Percentiles rank a stretch among this genome's conserved stretches.
These are phyloP conservation scores for Coemansia sp. DNA, from an alignment of 192 early-diverging fungal species.

Conservation along the genomic window DNA sequence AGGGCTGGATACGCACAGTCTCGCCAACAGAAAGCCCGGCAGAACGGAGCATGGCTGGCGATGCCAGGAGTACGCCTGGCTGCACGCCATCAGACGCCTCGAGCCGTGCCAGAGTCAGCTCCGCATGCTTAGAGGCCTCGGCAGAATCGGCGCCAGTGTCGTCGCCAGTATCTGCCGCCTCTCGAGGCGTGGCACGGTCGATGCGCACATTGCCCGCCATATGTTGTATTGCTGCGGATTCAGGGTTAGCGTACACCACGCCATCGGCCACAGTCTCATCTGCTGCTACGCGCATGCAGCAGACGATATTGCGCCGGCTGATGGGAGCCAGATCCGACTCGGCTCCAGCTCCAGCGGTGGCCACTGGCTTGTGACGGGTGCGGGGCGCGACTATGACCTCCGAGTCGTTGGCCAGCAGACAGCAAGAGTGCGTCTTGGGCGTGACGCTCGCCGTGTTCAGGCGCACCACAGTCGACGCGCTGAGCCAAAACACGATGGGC, in stretches of 20 bases:
- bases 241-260: slow-evolving; percentile 34
- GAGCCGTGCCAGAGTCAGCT: slow-evolving; percentile 24
- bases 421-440: slow-evolving; percentile 53
- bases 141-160: background rate
- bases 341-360: background rate
- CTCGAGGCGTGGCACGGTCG: slow-evolving; percentile 13
- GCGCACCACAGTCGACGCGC: slow-evolving; percentile 65
- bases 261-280: slow-evolving; percentile 35
- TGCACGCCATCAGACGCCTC: slow-evolving; percentile 24
- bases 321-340: background rate
- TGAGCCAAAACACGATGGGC: slow-evolving; percentile 76
- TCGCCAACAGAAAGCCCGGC: slow-evolving; percentile 29
- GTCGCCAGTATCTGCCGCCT: slow-evolving; percentile 27
- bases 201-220: slow-evolving; percentile 17
- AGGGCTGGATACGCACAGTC: slow-evolving; percentile 31
- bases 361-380: background rate
- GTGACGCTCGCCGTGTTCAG: slow-evolving; percentile 48
- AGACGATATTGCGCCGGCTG: slow-evolving; percentile 3
- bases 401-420: slow-evolving; percentile 64
- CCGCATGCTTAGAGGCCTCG: background rate
- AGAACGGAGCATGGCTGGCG: slow-evolving; percentile 2
- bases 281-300: slow-evolving; percentile 37
- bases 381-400: slow-evolving; percentile 69
- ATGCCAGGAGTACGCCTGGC: slow-evolving; percentile 40
- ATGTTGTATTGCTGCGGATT: slow-evolving; percentile 25